Conservation (phyloP, 768 basidiomycete genomes). For the Gyrodon lividus region DNA sequence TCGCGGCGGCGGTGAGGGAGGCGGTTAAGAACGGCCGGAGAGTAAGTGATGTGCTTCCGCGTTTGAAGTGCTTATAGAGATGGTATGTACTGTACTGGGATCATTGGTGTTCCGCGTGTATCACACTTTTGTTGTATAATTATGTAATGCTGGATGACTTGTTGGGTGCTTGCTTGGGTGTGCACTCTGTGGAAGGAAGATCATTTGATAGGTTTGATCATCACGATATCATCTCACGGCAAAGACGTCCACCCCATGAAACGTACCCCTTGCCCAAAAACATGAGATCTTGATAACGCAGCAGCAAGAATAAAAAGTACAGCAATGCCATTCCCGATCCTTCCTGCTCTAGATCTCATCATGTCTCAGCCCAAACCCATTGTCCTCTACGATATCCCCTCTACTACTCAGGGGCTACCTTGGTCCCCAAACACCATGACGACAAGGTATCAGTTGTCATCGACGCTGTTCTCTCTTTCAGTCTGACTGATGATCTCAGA, state of each 20-base stretch:
- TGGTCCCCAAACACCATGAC: conserved; percentile 43
- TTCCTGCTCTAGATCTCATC: neutral
- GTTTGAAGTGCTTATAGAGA: conserved; percentile 21
- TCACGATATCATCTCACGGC: neutral
- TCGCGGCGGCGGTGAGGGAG: conserved; percentile 24
- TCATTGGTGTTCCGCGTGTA: neutral
- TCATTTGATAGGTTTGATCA: too few relatives aligned
- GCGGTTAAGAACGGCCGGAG: conserved; percentile 18
- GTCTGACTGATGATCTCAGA: conserved; percentile 6
- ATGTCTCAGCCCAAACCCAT: conserved; percentile 26
- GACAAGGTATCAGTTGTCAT: conserved; percentile 23
- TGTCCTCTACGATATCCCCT: conserved; percentile 37
- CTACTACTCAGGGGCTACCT: conserved; percentile 20
- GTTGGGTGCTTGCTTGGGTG: too few relatives aligned
- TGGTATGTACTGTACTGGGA: conserved; percentile 15
- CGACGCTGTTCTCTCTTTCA: neutral
- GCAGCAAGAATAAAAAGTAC: neutral
- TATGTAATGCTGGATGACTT: too few relatives aligned
- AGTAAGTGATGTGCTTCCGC: conserved; percentile 26
- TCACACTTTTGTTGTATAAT: too few relatives aligned
- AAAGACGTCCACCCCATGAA: neutral
- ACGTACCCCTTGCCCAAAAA: neutral
- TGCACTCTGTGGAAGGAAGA: too few relatives aligned
- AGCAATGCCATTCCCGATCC: neutral
- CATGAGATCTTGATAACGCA: neutral